Percentiles rank a stretch among this genome's conserved stretches.
phyloP scores from a whole-genome alignment of 2,329 filamentous ascomycete genomes.

The Colletotrichum navitas region DNA sequence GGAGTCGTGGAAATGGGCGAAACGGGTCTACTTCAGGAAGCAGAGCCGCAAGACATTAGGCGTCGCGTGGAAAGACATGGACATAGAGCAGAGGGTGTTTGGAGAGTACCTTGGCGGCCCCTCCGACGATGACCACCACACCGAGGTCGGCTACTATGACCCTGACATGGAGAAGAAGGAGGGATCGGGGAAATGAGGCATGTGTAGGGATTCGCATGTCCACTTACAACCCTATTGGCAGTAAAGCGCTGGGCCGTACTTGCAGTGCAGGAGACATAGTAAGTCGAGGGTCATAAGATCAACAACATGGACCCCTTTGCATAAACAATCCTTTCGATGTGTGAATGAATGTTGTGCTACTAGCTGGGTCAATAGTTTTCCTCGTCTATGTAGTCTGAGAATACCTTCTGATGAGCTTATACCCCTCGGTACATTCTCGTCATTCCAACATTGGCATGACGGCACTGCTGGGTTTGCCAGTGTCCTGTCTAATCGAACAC shows the following conservation, averaged over 20 bases:
- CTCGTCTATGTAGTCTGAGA: too few relatives aligned
- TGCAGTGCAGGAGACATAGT: too few relatives aligned
- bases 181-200: neutral
- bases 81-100: constrained; percentile 57
- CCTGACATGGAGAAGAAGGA: constrained; percentile 10
- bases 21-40: constrained; percentile 66
- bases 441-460: neutral
- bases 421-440: neutral
- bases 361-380: too few relatives aligned
- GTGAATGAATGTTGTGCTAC: too few relatives aligned
- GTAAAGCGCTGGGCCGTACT: neutral
- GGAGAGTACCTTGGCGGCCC: constrained; percentile 50
- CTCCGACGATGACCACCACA: constrained; percentile 4
- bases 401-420: too few relatives aligned
- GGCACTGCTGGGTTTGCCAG: too few relatives aligned
- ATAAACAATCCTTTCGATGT: too few relatives aligned
- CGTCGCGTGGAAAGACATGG: constrained; percentile 52
- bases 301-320: too few relatives aligned
- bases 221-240: neutral
- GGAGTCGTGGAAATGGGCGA: constrained; percentile 76
- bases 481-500: too few relatives aligned
- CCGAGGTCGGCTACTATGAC: constrained; percentile 8
- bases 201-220: neutral
- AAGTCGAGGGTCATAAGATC: too few relatives aligned
- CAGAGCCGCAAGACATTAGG: constrained; percentile 35